These are phyloP conservation scores for Sphagnum magellanicum DNA, from an alignment of 228 moss, liverwort and hornwort genomes.

Conservation along the genomic window DNA sequence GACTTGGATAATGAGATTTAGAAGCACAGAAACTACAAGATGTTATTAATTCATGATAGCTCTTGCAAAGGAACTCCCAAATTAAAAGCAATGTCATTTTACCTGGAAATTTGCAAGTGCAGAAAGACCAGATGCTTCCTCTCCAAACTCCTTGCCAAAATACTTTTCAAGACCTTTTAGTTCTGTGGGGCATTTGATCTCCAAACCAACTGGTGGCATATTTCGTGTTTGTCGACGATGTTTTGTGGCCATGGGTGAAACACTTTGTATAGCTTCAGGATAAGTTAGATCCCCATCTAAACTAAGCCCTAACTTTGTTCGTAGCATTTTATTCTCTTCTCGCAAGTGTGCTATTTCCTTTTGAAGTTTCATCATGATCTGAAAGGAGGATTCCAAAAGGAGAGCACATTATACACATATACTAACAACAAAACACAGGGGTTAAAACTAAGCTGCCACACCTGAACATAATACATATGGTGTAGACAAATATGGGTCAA, in stretches of 20 bases:
- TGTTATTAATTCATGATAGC: too few species aligned
- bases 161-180: conserved; percentile 72
- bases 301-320: conserved; percentile 52
- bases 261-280: conserved; percentile 10
- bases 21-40: too few species aligned
- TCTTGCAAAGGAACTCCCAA: too few species aligned
- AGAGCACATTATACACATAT: too few species aligned
- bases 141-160: conserved; percentile 50
- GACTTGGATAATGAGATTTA: too few species aligned
- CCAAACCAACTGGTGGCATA: conserved; percentile 11
- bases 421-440: not conserved
- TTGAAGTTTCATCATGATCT: conserved; percentile 78
- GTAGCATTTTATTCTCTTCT: conserved; percentile 63
- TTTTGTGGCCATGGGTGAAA: conserved; percentile 28
- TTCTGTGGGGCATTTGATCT: conserved; percentile 39
- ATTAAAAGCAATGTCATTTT: too few species aligned
- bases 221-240: conserved; percentile 36
- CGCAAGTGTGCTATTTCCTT: conserved; percentile 70
- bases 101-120: conserved; percentile 43
- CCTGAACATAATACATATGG: too few species aligned
- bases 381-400: not conserved
- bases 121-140: conserved; percentile 30
- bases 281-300: conserved; percentile 38
- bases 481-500: too few species aligned
- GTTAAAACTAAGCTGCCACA: too few species aligned